A percentile compares a stretch with the other conserved stretches of the same genome.
Evolutionary conservation across 73 alveolate species (phyloP).

Genomic region (Stentor coeruleus): DNA sequence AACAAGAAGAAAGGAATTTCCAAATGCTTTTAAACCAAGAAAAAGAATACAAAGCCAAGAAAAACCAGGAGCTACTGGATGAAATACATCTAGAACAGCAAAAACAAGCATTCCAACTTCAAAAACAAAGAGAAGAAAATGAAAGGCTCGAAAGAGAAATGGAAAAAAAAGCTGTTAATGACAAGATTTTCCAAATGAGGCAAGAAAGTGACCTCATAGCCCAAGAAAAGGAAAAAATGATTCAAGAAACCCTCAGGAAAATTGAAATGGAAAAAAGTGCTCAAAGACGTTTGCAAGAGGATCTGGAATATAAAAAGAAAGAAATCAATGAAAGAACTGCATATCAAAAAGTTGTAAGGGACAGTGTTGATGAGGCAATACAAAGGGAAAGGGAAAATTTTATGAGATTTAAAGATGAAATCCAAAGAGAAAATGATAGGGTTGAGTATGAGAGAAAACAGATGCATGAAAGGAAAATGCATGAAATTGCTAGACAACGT

Average conservation of each 20-base stretch:
- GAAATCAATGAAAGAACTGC: conserved; percentile 40
- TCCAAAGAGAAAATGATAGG: conserved; percentile 3
- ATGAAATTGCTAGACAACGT: conserved; percentile 34
- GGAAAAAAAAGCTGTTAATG: conserved; percentile 22
- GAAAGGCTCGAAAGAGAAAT: conserved; percentile 13
- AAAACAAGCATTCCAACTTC: conserved; percentile 27
- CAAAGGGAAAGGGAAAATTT: conserved; percentile 26
- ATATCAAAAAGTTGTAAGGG: conserved; percentile 26
- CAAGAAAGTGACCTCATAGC: neutral
- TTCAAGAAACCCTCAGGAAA: conserved; percentile 15
- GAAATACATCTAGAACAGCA: conserved; percentile 23
- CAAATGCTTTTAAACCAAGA: neutral
- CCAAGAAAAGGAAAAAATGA: conserved; percentile 23
- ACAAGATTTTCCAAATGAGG: conserved; percentile 27
- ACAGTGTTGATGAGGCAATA: conserved; percentile 26
- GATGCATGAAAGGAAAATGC: conserved; percentile 31
- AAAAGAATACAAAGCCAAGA: conserved; percentile 1
- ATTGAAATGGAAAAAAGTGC: conserved; percentile 27
- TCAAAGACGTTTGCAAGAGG: neutral
- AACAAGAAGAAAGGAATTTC: conserved; percentile 8
- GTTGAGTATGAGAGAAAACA: neutral
- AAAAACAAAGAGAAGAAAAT: conserved; percentile 23
- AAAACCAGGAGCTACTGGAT: conserved; percentile 7
- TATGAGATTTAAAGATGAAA: neutral
- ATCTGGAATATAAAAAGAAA: conserved; percentile 28